A percentile compares a stretch with the other conserved stretches of the same genome.
phyloP scores from a whole-genome alignment of 2,329 filamentous ascomycete genomes.

The Sporothrix phasma region DNA sequence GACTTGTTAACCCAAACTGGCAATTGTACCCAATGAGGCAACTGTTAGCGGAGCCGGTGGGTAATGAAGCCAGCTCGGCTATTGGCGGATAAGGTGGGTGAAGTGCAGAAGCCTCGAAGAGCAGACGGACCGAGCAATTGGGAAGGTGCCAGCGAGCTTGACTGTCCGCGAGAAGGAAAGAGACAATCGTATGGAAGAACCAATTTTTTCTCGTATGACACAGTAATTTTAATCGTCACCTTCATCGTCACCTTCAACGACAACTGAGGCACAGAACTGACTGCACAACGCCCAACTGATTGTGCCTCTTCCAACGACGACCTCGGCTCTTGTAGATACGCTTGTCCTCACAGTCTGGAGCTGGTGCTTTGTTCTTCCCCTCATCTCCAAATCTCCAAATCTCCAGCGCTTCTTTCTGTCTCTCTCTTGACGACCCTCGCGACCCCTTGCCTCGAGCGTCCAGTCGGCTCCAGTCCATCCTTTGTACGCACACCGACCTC shows the following conservation, averaged over 20 bases:
- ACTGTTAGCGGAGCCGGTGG: not conserved
- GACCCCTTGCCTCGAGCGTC: not conserved
- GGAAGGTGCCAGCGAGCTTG: constrained; percentile 6
- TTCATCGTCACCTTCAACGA: too few species aligned
- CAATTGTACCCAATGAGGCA: constrained; percentile 13
- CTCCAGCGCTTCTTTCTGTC: not conserved
- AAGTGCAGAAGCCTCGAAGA: not conserved
- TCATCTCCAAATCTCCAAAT: not conserved
- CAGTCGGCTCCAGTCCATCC: not conserved
- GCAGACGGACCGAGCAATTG: not conserved
- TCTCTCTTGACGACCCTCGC: not conserved
- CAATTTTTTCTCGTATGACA: not conserved
- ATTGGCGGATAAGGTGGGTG: constrained; percentile 3
- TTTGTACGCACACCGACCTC: not conserved
- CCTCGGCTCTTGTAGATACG: not conserved
- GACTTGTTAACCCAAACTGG: constrained; percentile 6
- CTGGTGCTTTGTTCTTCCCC: not conserved
- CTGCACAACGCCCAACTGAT: not conserved
- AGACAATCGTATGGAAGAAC: not conserved
- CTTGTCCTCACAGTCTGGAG: not conserved
- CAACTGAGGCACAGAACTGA: not conserved
- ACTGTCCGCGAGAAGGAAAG: not conserved
- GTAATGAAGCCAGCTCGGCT: not conserved
- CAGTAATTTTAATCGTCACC: not conserved
- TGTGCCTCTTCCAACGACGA: not conserved